Conservation (phyloP, 768 basidiomycete species). For the Trametopsis cervina region DNA sequence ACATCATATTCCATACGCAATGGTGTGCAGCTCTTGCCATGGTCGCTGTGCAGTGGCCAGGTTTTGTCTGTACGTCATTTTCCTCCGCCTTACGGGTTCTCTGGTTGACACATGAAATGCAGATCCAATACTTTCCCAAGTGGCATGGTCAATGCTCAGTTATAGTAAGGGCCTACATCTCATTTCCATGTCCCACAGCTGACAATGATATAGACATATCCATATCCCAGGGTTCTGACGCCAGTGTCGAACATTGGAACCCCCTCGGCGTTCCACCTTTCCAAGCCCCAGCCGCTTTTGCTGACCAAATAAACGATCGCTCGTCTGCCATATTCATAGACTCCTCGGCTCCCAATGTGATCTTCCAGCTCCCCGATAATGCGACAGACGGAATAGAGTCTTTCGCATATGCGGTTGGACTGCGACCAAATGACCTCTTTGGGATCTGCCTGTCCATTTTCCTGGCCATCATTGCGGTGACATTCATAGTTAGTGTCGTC, state of each 20-base stretch:
- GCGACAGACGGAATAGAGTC: constrained; percentile 66
- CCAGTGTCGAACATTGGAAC: constrained; percentile 53
- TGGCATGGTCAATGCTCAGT: constrained; percentile 80
- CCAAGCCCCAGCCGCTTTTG: constrained; percentile 63
- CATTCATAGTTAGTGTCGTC: constrained; percentile 60
- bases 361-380: constrained; percentile 64
- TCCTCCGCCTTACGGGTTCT: too few species aligned
- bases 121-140: constrained; percentile 89
- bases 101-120: constrained; percentile 1
- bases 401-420: constrained; percentile 79
- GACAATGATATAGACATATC: constrained; percentile 55
- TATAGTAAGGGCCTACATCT: constrained; percentile 45
- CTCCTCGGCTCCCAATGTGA: constrained; percentile 53
- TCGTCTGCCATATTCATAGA: constrained; percentile 77
- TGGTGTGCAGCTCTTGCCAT: constrained; percentile 86
- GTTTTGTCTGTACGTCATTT: constrained; percentile 69
- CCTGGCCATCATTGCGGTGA: constrained; percentile 66
- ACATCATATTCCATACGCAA: constrained; percentile 90
- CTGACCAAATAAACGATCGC: constrained; percentile 63
- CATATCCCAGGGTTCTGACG: constrained; percentile 40
- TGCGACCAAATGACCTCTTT: constrained; percentile 79
- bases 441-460: constrained; percentile 78
- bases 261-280: constrained; percentile 52
- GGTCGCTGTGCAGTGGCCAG: constrained; percentile 95
- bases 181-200: constrained; percentile 10